These are phyloP conservation scores for Yarrowia galli DNA, from an alignment of 1,139 yeast species.

Conservation along the genomic window DNA sequence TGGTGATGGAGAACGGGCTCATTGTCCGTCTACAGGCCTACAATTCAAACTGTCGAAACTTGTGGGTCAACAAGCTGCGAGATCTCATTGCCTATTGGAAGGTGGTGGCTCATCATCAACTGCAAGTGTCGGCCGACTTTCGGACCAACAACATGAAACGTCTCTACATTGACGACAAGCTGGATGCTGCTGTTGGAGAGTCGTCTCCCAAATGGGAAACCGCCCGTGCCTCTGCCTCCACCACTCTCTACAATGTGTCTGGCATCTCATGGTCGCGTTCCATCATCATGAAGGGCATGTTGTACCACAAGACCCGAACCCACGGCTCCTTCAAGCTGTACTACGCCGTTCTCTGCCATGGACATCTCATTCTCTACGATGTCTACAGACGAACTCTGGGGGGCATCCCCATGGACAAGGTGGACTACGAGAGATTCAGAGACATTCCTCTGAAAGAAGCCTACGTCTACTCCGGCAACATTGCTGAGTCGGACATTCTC, in stretches of 20 bases:
- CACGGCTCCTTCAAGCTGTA: conserved; percentile 69
- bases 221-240: conserved; percentile 61
- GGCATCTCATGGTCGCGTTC: conserved; percentile 65
- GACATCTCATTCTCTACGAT: conserved; percentile 61
- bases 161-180: conserved; percentile 62
- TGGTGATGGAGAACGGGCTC: conserved; percentile 59
- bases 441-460: conserved; percentile 67
- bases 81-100: conserved; percentile 68
- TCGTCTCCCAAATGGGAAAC: conserved; percentile 63
- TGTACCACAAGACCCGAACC: conserved; percentile 72
- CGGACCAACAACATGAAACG: conserved; percentile 58
- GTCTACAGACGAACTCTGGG: conserved; percentile 56
- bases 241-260: conserved; percentile 62
- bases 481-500: conserved; percentile 65
- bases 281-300: conserved; percentile 65
- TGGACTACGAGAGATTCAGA: conserved; percentile 44
- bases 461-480: conserved; percentile 76
- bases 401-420: conserved; percentile 42
- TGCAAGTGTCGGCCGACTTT: conserved; percentile 51
- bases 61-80: conserved; percentile 67
- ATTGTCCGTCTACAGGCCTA: conserved; percentile 66
- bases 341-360: conserved; percentile 73
- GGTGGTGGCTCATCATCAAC: conserved; percentile 56
- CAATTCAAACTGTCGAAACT: conserved; percentile 58
- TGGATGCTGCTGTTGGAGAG: conserved; percentile 64